phyloP scores from a whole-genome alignment of 768 basidiomycete genomes.

The Naematelia aurantialba region DNA sequence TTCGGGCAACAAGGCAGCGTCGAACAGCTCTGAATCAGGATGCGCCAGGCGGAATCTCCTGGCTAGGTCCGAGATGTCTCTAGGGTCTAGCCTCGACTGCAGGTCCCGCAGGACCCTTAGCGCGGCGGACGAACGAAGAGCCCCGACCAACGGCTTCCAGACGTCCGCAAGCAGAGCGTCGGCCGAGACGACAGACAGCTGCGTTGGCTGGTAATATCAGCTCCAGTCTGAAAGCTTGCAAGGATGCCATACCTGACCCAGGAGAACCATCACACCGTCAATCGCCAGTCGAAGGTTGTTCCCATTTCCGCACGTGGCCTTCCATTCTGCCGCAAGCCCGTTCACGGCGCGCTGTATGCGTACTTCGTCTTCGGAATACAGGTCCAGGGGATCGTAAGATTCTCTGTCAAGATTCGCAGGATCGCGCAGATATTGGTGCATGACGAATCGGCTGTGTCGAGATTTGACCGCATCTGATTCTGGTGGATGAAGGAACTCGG shows the following conservation, averaged over 20 bases:
- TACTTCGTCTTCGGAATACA: conserved; percentile 68
- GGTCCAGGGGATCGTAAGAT: conserved; percentile 80
- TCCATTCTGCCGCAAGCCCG: conserved; percentile 71
- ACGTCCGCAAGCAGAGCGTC: conserved; percentile 1
- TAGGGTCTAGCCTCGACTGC: conserved; percentile 71
- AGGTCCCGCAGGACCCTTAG: conserved; percentile 60
- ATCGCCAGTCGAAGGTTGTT: conserved; percentile 84
- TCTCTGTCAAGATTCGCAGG: not conserved
- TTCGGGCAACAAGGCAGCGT: conserved; percentile 14
- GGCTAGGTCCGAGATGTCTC: conserved; percentile 78
- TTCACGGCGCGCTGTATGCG: conserved; percentile 66
- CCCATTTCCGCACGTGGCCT: conserved; percentile 58
- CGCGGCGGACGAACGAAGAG: conserved; percentile 42
- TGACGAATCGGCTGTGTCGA: conserved; percentile 79
- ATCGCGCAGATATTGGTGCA: conserved; percentile 61
- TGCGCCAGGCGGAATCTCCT: conserved; percentile 31
- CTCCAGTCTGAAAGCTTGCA: not conserved
- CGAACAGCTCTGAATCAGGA: conserved; percentile 17
- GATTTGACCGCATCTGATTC: conserved; percentile 62
- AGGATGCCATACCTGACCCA: not conserved
- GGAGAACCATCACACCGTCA: conserved; percentile 53
- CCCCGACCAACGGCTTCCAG: conserved; percentile 14
- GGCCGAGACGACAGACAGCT: not conserved
- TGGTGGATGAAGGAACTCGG: conserved; percentile 59
- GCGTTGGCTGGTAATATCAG: not conserved